phyloP scores from a whole-genome alignment of 345 rosid genomes.

The Physaria fendleri region DNA sequence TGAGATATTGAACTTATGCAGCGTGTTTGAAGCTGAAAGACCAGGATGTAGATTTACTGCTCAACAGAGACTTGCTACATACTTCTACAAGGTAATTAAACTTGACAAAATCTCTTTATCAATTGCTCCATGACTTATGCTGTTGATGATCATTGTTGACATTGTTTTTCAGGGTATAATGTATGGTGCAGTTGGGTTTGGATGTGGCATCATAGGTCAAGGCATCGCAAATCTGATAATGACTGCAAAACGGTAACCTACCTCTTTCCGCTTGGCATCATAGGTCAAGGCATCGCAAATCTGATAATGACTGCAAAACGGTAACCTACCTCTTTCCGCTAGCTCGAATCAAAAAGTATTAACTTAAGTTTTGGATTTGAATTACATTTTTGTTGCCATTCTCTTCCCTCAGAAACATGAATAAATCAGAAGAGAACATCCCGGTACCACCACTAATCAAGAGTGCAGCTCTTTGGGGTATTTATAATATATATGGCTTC shows the following conservation, averaged over 20 bases:
- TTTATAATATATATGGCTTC: not conserved
- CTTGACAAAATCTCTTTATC: not conserved
- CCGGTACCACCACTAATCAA: conserved; percentile 82
- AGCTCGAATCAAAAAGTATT: not conserved
- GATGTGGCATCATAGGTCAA: conserved; percentile 87
- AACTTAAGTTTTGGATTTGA: not conserved
- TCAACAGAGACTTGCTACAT: conserved; percentile 65
- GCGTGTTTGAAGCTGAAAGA: conserved; percentile 83
- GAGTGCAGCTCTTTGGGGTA: conserved; percentile 99
- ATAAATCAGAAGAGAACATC: conserved; percentile 75
- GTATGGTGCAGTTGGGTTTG: conserved; percentile 89
- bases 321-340: conserved; percentile 29
- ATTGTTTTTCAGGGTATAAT: conserved; percentile 60
- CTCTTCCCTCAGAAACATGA: conserved; percentile 46
- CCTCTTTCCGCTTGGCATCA: not conserved
- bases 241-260: conserved; percentile 78
- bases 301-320: conserved; percentile 88
- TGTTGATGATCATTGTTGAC: not conserved
- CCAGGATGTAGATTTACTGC: conserved; percentile 68
- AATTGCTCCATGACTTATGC: not conserved
- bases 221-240: conserved; percentile 88
- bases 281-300: conserved; percentile 97
- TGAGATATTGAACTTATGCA: conserved; percentile 27
- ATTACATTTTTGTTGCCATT: conserved; percentile 7
- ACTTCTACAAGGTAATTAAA: conserved; percentile 56